Percentiles rank a stretch among this genome's conserved stretches.
Conservation (phyloP, 2,329 filamentous ascomycete species). For the Colletotrichum tropicicola region DNA sequence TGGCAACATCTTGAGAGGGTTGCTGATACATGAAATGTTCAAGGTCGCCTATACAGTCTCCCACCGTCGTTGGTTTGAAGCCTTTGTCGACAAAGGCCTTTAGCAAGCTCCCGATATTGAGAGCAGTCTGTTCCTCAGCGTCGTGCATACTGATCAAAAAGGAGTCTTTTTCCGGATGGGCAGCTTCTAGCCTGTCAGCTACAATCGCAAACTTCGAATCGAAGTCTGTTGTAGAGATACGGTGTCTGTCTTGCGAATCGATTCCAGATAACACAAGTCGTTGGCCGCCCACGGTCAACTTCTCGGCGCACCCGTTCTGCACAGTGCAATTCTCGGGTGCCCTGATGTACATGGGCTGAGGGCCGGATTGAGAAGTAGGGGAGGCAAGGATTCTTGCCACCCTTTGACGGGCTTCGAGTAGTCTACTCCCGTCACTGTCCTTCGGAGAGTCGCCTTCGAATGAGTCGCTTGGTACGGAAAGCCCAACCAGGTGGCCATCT, state of each 20-base stretch:
- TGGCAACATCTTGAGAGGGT: not conserved
- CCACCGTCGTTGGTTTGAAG: not conserved
- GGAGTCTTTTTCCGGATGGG: not conserved
- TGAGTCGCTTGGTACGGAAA: not conserved
- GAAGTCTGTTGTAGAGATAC: no score
- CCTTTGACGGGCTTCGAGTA: not conserved
- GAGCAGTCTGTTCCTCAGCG: not conserved
- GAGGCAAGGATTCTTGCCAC: not conserved
- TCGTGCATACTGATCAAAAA: not conserved
- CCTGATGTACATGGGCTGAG: not conserved
- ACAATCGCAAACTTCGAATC: not conserved
- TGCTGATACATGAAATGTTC: not conserved
- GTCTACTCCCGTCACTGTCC: no score
- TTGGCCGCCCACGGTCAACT: not conserved
- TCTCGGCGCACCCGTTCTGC: conserved; percentile 8
- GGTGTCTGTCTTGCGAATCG: not conserved
- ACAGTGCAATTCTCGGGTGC: not conserved
- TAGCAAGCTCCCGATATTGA: not conserved
- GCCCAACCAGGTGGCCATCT: not conserved
- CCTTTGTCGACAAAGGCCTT: not conserved
- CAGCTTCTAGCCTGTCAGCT: not conserved
- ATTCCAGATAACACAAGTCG: not conserved
- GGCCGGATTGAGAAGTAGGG: not conserved
- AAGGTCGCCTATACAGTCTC: not conserved
- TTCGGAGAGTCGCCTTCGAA: no score